Evolutionary conservation across 2,329 filamentous ascomycete genomes (phyloP).

Genomic region (Colletotrichum gigasporum): DNA sequence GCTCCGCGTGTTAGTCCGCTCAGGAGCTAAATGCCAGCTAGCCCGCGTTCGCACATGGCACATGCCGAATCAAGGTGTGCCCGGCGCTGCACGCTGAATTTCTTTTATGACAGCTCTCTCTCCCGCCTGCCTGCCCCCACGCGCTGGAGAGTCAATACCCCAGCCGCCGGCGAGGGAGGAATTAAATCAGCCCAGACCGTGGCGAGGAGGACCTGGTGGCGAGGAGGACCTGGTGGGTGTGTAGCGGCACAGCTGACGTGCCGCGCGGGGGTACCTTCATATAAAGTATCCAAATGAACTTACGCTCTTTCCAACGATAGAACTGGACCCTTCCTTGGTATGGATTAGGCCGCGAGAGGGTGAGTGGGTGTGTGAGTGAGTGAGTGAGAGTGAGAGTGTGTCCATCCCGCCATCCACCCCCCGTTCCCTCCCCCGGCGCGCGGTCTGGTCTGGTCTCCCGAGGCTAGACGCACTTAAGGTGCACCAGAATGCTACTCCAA

Average conservation of each 20-base stretch:
- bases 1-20: not conserved
- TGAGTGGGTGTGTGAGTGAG: too few relatives aligned
- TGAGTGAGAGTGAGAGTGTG: not conserved
- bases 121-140: conserved; percentile 18
- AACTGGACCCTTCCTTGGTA: conserved; percentile 8
- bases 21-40: not conserved
- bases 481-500: not conserved
- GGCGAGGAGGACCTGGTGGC: conserved; percentile 13
- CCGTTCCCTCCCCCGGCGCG: not conserved
- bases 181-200: conserved; percentile 5
- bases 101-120: conserved; percentile 16
- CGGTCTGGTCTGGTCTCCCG: not conserved
- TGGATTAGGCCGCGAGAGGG: too few relatives aligned
- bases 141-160: conserved; percentile 8
- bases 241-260: not conserved
- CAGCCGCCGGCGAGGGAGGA: conserved; percentile 3
- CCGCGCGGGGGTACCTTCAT: not conserved
- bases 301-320: not conserved
- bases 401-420: not conserved
- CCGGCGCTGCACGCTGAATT: conserved; percentile 10
- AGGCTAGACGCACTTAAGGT: not conserved
- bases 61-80: conserved; percentile 12
- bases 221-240: not conserved
- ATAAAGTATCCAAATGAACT: not conserved
- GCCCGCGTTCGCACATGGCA: not conserved